Evolutionary conservation across 441 rosid species (phyloP), one percentile per base, ranked within the genome.

Genomic region (Geranium incanum): DNA sequence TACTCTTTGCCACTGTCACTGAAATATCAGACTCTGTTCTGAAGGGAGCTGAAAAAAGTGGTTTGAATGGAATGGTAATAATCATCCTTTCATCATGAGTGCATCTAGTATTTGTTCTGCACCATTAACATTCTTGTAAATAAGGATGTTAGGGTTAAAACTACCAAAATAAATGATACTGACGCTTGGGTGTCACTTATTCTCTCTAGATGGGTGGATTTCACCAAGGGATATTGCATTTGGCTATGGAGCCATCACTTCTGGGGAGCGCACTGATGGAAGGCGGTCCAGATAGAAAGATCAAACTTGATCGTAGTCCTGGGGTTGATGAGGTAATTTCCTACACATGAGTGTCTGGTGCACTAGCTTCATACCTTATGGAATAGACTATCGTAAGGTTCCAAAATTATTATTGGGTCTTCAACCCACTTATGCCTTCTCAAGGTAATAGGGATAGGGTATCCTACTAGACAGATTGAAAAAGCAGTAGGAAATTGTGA

Each of bases 191-290:
- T 68, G 5, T 68, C 50, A 67, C 39, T 69, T 67, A 66, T 71
- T 37, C 80, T 73, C 69, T 73, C 69, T 82, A 94, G 99, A 82
- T 90, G 67, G 84, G 81, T 71, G 96, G 99, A 70, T 90, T 94
- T 81, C 94, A 84, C 84, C 94, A 94, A 70, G 99, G 97, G 77
- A 83, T 94, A 80, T 77, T 94, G 77, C 90, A 85, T 84, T 81
- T 94, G 86, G 97, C 99, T 36, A 94, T 94, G 99, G 99, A 94
- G 77, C 99, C 97, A 71, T 90, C 95, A 2, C 76, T 92, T 19
- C 75, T 94, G 77, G 97, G 97, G 66, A 84, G 90, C 41, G 97
- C 97, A 71, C 78, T 94, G 80, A 87, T 90, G 92, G 93, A 84
- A 81, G 90, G 93, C 75, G 99, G 99, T 69, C 97, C 97, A 68